phyloP scores from a whole-genome alignment of 2,329 filamentous ascomycete genomes.

The Aquanectria penicillioides region DNA sequence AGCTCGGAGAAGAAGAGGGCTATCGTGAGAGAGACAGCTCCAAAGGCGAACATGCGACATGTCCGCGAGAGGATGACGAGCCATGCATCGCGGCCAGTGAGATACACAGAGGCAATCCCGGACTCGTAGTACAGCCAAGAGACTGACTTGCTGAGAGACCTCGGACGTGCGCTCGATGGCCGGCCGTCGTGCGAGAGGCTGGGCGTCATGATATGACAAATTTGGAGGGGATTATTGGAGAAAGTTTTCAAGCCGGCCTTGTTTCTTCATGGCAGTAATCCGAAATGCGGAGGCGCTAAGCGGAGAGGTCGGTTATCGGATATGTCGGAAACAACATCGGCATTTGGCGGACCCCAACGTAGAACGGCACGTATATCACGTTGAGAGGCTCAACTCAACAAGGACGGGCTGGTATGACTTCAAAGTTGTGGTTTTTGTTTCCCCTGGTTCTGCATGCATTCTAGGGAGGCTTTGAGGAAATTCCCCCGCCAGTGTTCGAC shows the following conservation, averaged over 20 bases:
- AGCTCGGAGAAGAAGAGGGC: slow-evolving; percentile 69
- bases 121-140: slow-evolving; percentile 55
- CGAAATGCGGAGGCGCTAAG: slow-evolving; percentile 20
- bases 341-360: too few species aligned
- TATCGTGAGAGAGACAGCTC: slow-evolving; percentile 67
- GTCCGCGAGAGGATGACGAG: slow-evolving; percentile 48
- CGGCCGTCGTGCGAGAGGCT: background rate
- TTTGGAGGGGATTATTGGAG: background rate
- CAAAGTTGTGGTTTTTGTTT: too few species aligned
- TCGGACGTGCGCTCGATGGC: background rate
- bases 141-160: slow-evolving; percentile 26
- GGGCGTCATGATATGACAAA: background rate
- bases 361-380: too few species aligned
- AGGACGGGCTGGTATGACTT: too few species aligned
- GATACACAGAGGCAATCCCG: slow-evolving; percentile 57
- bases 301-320: too few species aligned
- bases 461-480: too few species aligned
- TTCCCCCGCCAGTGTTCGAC: too few species aligned
- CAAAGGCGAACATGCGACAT: slow-evolving; percentile 71
- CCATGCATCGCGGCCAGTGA: slow-evolving; percentile 51
- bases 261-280: background rate
- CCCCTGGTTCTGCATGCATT: too few species aligned
- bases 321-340: too few species aligned
- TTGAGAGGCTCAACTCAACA: too few species aligned
- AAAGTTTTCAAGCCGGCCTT: background rate